Evolutionary conservation across 164 flowering plant genomes (phyloP), one percentile per base, ranked within the genome.

Genomic region (Piper longum): DNA sequence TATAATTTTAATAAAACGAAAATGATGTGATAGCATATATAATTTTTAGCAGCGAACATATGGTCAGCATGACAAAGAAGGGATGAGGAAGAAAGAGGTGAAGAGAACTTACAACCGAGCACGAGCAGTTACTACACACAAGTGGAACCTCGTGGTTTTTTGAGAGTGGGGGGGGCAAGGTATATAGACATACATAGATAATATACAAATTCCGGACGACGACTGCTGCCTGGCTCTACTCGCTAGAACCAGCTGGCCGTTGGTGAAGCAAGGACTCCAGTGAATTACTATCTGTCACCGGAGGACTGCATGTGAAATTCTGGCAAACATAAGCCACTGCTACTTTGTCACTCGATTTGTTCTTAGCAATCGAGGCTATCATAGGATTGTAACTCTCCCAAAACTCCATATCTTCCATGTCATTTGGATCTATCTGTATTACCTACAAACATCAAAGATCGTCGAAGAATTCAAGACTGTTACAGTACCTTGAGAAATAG

Each of bases 271-370:
- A 62, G 16, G 77, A 68, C 70, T 73, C 68, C 0, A 93, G 88
- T 13, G 85, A 68, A 9, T 52, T 63, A 1, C 85, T 79, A 41
- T 80, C 81, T 7, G 60, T 43, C 3, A 87, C 78, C 0, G 95
- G 85, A 51, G 91, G 79, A 62, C 84, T 83, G 76, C 98, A 93
- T 18, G 84, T 82, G 75, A 93, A 89, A 71, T 93, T 80, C 61
- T 84, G 93, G 74, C 98, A 93, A 16, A 93, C 96, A 11, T 78
- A 78, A 61, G 85, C 95, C 4, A 80, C 79, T 18, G 74, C 84
- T 59, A 79, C 52, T 14, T 48, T 81, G 66, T 79, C 87, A 0
- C 71, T 48, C 4, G 67, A 72, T 43, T 74, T 80, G 39, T 62
- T 78, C 71, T 75, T 86, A 0, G 86, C 96, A 82, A 89, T 89